Conservation (phyloP, 1,284 basidiomycete species). For the Ganoderma lucidum region DNA sequence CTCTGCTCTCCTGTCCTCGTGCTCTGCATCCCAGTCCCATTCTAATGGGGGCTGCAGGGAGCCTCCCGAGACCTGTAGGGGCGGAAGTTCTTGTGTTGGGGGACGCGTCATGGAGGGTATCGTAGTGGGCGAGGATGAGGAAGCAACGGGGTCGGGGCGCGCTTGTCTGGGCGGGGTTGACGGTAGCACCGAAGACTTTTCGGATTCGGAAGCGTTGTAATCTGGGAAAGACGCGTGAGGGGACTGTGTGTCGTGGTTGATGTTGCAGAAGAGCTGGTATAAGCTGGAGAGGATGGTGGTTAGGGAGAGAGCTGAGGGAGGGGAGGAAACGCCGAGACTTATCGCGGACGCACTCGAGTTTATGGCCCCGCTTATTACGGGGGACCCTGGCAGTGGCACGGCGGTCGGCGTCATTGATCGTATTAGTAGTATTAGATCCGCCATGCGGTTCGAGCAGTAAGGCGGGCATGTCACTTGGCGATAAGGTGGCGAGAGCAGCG, state of each 20-base stretch:
- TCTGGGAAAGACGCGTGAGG: slow-evolving; percentile 3
- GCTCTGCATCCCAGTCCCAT: slow-evolving; percentile 76
- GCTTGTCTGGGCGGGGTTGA: slow-evolving; percentile 1
- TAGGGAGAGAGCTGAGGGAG: slow-evolving; percentile 20
- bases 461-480: slow-evolving; percentile 25
- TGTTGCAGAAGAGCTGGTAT: slow-evolving; percentile 30
- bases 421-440: slow-evolving; percentile 13
- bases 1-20: slow-evolving; percentile 68
- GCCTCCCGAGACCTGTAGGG: slow-evolving; percentile 20
- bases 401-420: slow-evolving; percentile 21
- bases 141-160: slow-evolving; percentile 6
- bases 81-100: slow-evolving; percentile 18
- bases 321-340: slow-evolving; percentile 26
- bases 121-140: slow-evolving; percentile 20
- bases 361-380: slow-evolving; percentile 33
- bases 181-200: neutral
- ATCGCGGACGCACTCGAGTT: slow-evolving; percentile 34
- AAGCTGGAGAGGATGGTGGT: slow-evolving; percentile 25
- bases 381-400: slow-evolving; percentile 24
- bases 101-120: slow-evolving; percentile 17
- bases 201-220: neutral
- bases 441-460: slow-evolving; percentile 29
- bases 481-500: neutral
- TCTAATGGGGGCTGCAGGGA: slow-evolving; percentile 43
- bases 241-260: slow-evolving; percentile 17